Percentiles rank a stretch among this genome's conserved stretches.
Evolutionary conservation across 2,329 filamentous ascomycete species (phyloP).

Genomic region (Fusarium tupiense): DNA sequence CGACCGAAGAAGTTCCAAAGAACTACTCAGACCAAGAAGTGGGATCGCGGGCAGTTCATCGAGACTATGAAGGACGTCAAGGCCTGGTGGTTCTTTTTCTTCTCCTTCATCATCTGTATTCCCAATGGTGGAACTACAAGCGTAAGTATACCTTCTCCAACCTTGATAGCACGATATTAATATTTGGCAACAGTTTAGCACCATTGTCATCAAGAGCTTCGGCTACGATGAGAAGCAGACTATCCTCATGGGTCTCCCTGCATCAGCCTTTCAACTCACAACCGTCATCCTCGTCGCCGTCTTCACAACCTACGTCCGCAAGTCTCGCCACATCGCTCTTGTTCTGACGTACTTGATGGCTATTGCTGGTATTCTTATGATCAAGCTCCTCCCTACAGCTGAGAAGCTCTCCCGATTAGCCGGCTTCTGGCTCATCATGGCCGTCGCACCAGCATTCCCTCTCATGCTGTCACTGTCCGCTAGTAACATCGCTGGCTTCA

Average conservation of each 20-base stretch:
- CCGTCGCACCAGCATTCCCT: neutral
- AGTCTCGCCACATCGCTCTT: constrained; percentile 1
- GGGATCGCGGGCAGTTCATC: neutral
- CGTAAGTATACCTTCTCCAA: neutral
- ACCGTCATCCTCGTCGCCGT: constrained; percentile 2
- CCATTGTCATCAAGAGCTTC: constrained; percentile 11
- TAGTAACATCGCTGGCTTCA: constrained; percentile 15
- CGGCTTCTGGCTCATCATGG: constrained; percentile 17
- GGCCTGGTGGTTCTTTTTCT: constrained; percentile 15
- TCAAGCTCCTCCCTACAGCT: neutral
- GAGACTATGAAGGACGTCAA: constrained; percentile 14
- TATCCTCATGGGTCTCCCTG: constrained; percentile 10
- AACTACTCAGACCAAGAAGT: constrained; percentile 16
- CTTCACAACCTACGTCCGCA: constrained; percentile 8
- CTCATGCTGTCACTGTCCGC: constrained; percentile 1
- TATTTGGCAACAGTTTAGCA: neutral
- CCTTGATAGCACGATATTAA: too few species aligned
- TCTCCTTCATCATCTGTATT: constrained; percentile 15
- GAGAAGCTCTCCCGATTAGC: constrained; percentile 1
- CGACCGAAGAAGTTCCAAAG: constrained; percentile 11
- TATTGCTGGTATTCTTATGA: constrained; percentile 12
- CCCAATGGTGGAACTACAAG: neutral
- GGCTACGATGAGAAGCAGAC: constrained; percentile 15
- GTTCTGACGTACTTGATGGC: constrained; percentile 7
- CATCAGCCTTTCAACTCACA: constrained; percentile 4